A percentile compares a stretch with the other conserved stretches of the same genome.
Evolutionary conservation across 73 alveolate genomes (phyloP).

Genomic region (Blepharisma stoltei): DNA sequence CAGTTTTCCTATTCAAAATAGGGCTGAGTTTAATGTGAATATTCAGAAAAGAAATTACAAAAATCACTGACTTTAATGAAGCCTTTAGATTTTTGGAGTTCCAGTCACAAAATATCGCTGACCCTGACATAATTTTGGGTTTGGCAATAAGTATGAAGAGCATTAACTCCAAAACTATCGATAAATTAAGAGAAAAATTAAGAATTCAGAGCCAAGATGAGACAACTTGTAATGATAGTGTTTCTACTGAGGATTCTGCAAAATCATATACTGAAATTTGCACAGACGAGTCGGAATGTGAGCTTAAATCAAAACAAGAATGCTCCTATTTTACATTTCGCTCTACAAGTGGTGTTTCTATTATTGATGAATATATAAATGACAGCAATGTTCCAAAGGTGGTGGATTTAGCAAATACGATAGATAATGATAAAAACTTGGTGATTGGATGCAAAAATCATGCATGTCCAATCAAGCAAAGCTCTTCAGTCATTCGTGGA

Average conservation of each 20-base stretch:
- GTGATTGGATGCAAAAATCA: constrained; percentile 7
- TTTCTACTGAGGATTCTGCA: background rate
- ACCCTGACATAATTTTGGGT: constrained; percentile 32
- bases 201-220: background rate
- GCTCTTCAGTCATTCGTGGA: background rate
- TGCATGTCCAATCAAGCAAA: background rate
- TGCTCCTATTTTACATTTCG: constrained; percentile 2
- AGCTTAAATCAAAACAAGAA: background rate
- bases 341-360: background rate
- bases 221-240: background rate
- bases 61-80: background rate
- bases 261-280: constrained; percentile 11
- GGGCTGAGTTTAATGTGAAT: constrained; percentile 35
- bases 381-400: background rate
- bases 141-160: too few species aligned
- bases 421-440: background rate
- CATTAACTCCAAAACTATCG: too few species aligned
- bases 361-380: constrained; percentile 4
- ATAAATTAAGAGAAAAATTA: constrained; percentile 28
- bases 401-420: background rate
- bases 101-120: constrained; percentile 36
- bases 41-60: constrained; percentile 24
- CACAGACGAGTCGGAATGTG: constrained; percentile 32
- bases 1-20: constrained; percentile 28
- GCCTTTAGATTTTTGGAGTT: background rate